These are phyloP conservation scores for Microsporum canis DNA, from an alignment of 2,329 filamentous ascomycete species.

Conservation along the genomic window DNA sequence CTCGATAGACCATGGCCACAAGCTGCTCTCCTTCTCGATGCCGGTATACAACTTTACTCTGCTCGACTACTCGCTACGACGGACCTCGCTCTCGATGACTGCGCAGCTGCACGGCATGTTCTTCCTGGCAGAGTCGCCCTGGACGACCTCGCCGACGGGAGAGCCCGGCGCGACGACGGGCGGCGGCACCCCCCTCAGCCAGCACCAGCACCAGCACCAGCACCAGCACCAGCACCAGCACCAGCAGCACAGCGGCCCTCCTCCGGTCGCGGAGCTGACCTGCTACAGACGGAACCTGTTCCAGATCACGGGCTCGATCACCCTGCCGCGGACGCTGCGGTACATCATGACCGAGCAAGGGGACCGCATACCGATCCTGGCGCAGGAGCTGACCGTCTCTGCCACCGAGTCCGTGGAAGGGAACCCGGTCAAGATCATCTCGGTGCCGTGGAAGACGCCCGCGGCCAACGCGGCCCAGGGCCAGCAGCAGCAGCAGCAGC, in stretches of 20 bases:
- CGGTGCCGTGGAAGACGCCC: constrained; percentile 95
- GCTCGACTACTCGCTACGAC: constrained; percentile 48
- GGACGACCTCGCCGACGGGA: constrained; percentile 44
- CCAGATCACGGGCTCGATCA: constrained; percentile 84
- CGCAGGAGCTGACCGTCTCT: constrained; percentile 76
- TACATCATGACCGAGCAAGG: constrained; percentile 75
- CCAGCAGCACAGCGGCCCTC: constrained; percentile 26
- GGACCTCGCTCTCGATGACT: constrained; percentile 45
- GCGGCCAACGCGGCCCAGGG: constrained; percentile 54
- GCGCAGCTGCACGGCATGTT: constrained; percentile 60
- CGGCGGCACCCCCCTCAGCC: neutral
- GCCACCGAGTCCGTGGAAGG: constrained; percentile 92
- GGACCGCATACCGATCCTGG: constrained; percentile 69
- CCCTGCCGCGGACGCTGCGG: constrained; percentile 63
- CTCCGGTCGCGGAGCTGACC: constrained; percentile 61
- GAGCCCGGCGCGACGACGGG: constrained; percentile 33
- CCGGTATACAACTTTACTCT: constrained; percentile 50
- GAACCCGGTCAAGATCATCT: constrained; percentile 83
- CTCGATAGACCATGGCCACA: constrained; percentile 53
- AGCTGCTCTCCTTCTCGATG: constrained; percentile 63
- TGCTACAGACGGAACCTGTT: constrained; percentile 95
- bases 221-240: neutral
- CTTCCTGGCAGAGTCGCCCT: constrained; percentile 55
- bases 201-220: neutral
- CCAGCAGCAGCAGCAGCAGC: too few species aligned